These are phyloP conservation scores for Globisporangium paddicum DNA, from an alignment of 352 stramenopile genomes.

Conservation along the genomic window DNA sequence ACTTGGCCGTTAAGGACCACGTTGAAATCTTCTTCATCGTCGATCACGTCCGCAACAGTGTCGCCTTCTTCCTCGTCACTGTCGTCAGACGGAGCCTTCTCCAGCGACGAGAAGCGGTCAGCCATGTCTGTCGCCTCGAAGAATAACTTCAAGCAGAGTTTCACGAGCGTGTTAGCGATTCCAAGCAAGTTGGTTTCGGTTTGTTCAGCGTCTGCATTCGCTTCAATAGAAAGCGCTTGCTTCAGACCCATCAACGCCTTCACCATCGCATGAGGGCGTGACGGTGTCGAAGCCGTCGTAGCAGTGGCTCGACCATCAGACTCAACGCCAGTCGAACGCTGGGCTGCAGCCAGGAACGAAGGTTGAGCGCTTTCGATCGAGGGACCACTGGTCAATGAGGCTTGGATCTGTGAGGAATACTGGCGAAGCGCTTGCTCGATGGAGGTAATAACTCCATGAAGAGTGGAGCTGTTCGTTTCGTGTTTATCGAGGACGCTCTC, in stretches of 20 bases:
- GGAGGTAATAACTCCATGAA: conserved; percentile 25
- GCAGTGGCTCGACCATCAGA: background rate
- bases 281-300: background rate
- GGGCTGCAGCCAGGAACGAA: conserved; percentile 11
- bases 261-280: conserved; percentile 4
- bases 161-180: conserved; percentile 29
- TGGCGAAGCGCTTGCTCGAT: conserved; percentile 32
- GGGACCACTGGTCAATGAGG: too few relatives aligned
- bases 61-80: conserved; percentile 4
- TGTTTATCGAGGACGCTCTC: conserved; percentile 46
- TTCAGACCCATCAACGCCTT: conserved; percentile 26
- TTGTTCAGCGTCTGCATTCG: background rate
- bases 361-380: background rate
- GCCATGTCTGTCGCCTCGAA: conserved; percentile 67
- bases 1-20: conserved; percentile 8
- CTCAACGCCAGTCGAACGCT: background rate
- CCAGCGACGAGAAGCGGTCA: conserved; percentile 35
- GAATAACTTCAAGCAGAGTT: conserved; percentile 49
- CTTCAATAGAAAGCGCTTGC: conserved; percentile 11
- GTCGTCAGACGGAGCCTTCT: conserved; percentile 6
- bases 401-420: conserved; percentile 16
- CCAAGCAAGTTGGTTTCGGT: conserved; percentile 19
- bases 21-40: conserved; percentile 12
- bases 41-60: background rate
- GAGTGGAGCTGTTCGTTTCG: conserved; percentile 25